A percentile compares a stretch with the other conserved stretches of the same genome.
These are phyloP conservation scores for Leccinum incarnatum DNA, from an alignment of 768 basidiomycete genomes.

Conservation along the genomic window DNA sequence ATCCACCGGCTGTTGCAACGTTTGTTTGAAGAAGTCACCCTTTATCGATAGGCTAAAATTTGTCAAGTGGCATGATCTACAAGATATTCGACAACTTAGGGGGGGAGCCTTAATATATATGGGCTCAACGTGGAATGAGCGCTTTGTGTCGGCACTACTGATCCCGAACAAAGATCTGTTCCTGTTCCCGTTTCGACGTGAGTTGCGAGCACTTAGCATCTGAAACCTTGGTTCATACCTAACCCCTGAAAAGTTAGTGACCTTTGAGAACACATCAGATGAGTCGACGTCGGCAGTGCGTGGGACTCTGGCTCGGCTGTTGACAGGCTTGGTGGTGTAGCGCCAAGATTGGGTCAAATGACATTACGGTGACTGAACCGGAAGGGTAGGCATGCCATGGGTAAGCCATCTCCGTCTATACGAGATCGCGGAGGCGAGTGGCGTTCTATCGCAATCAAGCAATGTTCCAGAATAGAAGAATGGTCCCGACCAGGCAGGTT, in stretches of 20 bases:
- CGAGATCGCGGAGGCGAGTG: conserved; percentile 21
- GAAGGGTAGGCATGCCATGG: conserved; percentile 4
- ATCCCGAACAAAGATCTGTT: conserved; percentile 3
- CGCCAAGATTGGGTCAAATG: background rate
- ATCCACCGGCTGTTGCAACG: background rate
- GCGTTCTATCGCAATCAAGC: conserved; percentile 8
- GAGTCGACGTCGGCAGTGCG: conserved; percentile 17
- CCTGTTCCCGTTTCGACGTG: background rate
- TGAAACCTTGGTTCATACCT: background rate
- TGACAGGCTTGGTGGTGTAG: background rate
- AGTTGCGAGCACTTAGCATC: background rate
- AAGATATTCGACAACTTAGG: background rate
- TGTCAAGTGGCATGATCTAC: conserved; percentile 13
- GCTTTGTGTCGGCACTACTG: conserved; percentile 3
- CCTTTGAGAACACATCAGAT: background rate
- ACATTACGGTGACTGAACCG: conserved; percentile 13
- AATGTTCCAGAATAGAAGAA: conserved; percentile 15
- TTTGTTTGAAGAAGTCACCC: background rate
- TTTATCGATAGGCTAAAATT: background rate
- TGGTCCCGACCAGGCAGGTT: background rate
- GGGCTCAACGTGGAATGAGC: conserved; percentile 7
- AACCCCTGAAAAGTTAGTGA: conserved; percentile 2
- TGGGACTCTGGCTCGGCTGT: conserved; percentile 22
- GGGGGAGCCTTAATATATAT: conserved; percentile 3
- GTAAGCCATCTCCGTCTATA: conserved; percentile 11